phyloP scores from a whole-genome alignment of 2,329 filamentous ascomycete genomes.

The Chalaropsis ovoidea region DNA sequence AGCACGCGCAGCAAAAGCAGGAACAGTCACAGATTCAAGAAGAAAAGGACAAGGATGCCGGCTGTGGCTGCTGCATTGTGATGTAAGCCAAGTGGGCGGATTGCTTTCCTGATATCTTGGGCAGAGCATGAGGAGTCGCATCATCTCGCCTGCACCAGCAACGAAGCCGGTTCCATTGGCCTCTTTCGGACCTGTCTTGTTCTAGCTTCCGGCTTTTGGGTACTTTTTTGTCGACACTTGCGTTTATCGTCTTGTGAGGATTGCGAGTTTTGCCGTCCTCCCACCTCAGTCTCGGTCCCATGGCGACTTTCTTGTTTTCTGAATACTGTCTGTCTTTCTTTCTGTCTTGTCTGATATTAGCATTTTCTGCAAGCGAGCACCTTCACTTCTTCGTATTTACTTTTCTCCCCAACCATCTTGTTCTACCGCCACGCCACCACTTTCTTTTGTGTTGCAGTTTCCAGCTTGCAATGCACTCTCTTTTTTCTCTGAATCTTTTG shows the following conservation, averaged over 20 bases:
- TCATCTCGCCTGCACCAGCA: not conserved
- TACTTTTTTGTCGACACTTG: too few relatives aligned
- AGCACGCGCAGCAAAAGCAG: slow-evolving; percentile 22
- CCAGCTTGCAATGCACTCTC: not conserved
- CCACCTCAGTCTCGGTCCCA: not conserved
- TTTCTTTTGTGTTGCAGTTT: slow-evolving; percentile 6
- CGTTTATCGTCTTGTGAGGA: too few relatives aligned
- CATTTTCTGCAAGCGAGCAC: slow-evolving; percentile 19
- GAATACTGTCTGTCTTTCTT: slow-evolving; percentile 10
- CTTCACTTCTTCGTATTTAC: slow-evolving; percentile 1
- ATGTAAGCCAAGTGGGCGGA: slow-evolving; percentile 33
- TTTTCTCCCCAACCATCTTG: not conserved
- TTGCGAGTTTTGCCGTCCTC: too few relatives aligned
- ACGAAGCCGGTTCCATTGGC: not conserved
- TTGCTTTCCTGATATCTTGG: not conserved
- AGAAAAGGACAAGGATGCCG: slow-evolving; percentile 35
- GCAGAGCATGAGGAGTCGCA: too few relatives aligned
- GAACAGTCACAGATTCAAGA: slow-evolving; percentile 29
- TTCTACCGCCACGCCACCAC: not conserved
- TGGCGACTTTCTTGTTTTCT: not conserved
- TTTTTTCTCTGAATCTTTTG: not conserved
- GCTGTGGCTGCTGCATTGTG: slow-evolving; percentile 44
- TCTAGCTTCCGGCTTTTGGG: too few relatives aligned
- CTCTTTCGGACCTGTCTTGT: too few relatives aligned
- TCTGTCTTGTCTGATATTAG: slow-evolving; percentile 12